Evolutionary conservation across 2,329 filamentous ascomycete genomes (phyloP).

Genomic region (Cladophialophora carrionii): DNA sequence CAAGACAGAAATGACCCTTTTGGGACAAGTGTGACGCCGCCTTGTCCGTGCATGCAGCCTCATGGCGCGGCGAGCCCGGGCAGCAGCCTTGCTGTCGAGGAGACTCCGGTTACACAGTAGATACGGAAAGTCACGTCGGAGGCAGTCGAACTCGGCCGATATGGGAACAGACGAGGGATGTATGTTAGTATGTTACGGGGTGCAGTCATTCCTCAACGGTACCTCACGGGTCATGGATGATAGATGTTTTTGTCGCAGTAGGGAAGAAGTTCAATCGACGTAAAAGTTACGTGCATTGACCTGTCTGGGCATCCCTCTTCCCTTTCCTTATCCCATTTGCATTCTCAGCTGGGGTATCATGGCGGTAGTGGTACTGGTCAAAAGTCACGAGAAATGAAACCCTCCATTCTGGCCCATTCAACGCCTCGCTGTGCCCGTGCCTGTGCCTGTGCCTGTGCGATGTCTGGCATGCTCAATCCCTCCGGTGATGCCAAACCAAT

Average conservation of each 20-base stretch:
- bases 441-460: not conserved
- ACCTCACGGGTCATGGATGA: not conserved
- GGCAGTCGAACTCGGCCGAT: no score
- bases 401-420: not conserved
- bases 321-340: slow-evolving; percentile 1
- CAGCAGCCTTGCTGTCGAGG: not conserved
- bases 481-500: not conserved
- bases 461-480: not conserved
- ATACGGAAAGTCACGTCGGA: not conserved
- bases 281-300: not conserved
- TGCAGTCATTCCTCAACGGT: not conserved
- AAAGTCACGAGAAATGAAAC: not conserved
- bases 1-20: not conserved
- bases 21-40: not conserved
- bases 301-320: not conserved
- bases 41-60: not conserved
- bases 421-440: slow-evolving; percentile 14
- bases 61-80: no score
- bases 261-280: not conserved
- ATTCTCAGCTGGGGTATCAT: slow-evolving; percentile 20
- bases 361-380: not conserved
- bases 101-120: not conserved
- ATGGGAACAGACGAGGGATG: not conserved
- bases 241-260: not conserved
- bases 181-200: not conserved